phyloP scores from a whole-genome alignment of 2,329 filamentous ascomycete genomes.

The Botrytis medusae region DNA sequence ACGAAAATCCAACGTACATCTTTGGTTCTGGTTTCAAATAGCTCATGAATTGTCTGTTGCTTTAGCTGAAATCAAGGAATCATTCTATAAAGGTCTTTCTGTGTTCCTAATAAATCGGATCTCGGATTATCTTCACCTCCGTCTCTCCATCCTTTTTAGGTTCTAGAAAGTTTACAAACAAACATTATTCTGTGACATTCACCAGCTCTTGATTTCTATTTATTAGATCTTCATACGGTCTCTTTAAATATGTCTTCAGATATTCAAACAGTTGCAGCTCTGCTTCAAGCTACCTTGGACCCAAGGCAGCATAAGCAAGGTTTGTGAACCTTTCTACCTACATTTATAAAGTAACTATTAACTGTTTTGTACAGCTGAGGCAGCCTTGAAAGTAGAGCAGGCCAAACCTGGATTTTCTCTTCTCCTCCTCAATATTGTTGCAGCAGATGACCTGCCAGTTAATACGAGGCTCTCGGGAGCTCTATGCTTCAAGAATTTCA shows the following conservation, averaged over 20 bases:
- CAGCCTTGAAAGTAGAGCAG: slow-evolving; percentile 75
- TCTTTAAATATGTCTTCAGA: slow-evolving; percentile 56
- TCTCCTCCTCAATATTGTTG: slow-evolving; percentile 85
- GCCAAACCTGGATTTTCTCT: slow-evolving; percentile 85
- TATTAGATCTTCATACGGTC: slow-evolving; percentile 15
- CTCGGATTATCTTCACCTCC: slow-evolving; percentile 19
- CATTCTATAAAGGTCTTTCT: slow-evolving; percentile 11
- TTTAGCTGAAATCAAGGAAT: slow-evolving; percentile 12
- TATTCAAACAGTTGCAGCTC: slow-evolving; percentile 67
- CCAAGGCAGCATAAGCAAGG: slow-evolving; percentile 87
- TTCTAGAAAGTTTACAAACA: slow-evolving; percentile 22
- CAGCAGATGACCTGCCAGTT: slow-evolving; percentile 66
- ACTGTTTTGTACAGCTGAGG: slow-evolving; percentile 64
- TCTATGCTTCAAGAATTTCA: slow-evolving; percentile 98
- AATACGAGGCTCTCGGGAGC: slow-evolving; percentile 85
- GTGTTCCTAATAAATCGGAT: neutral
- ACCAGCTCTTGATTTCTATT: slow-evolving; percentile 12
- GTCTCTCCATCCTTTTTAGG: slow-evolving; percentile 17
- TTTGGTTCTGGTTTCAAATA: slow-evolving; percentile 14
- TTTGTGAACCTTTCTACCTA: slow-evolving; percentile 46
- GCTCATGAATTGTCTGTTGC: slow-evolving; percentile 17
- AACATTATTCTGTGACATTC: slow-evolving; percentile 22
- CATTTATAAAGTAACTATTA: slow-evolving; percentile 26
- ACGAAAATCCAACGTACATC: slow-evolving; percentile 11
- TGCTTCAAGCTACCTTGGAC: slow-evolving; percentile 89